Evolutionary conservation across 2,329 filamentous ascomycete genomes (phyloP), one percentile per base, ranked within the genome.

Genomic region (Exserohilum rostratum): DNA sequence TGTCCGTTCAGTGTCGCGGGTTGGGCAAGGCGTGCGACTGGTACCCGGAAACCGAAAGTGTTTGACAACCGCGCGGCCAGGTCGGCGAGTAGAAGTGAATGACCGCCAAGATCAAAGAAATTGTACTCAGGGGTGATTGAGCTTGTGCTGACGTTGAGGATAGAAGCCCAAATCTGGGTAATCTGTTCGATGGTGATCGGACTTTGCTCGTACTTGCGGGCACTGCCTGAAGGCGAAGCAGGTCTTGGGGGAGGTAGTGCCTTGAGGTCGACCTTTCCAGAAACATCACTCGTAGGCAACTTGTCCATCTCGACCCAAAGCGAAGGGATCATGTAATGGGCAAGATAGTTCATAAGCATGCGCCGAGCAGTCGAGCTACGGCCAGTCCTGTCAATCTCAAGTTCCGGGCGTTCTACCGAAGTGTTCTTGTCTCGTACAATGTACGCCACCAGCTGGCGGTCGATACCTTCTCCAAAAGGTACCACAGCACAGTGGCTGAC

Each of bases 321-420:
- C 0, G 88, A 82, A 0, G 90, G 90, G 49, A 93, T 88, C 90
- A 93, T 93, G 74, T 93, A 93, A 58, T 90, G 89, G 1, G 90
- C 90, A 27, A 93, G 81, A 58, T 86, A 85, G 13, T 83, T 78
- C 1, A 86, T 82, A 2, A 93, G 80, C 13, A 83, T 82, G 50
- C 86, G 84, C 42, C 90, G 83, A 3, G 89, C 86, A 5, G 82
- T 82, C 1, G 89, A 86, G 62, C 89, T 91, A 72, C 90, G 87
- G 5, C 88, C 89, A 25, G 85, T 83, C 51, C 87, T 84, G 55
- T 91, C 86, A 42, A 92, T 85, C 42, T 88, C 83, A 2, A 90
- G 79, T 3, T 78, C 74, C 0, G 86, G 84, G 18, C 88, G 86
- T 38, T 85, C 81, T 35, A 77, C 78, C 12, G 82, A 76, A 4